phyloP scores from a whole-genome alignment of 2,329 filamentous ascomycete species.

The Alternaria sp. region DNA sequence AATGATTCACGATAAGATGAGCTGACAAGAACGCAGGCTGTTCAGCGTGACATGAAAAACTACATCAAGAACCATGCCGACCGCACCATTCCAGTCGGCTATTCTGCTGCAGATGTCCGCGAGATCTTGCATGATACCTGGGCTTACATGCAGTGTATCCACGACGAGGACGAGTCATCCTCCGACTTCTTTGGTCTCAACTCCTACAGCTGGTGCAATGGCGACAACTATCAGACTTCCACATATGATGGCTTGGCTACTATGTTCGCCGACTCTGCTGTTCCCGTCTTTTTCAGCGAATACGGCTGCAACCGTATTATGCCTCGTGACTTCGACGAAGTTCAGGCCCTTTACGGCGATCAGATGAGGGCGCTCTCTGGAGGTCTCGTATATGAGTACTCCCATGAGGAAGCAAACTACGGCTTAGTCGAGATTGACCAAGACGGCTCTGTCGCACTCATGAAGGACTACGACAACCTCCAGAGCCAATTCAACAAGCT shows the following conservation, averaged over 20 bases:
- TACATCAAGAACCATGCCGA: constrained; percentile 66
- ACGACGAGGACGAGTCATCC: constrained; percentile 63
- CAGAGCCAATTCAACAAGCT: constrained; percentile 76
- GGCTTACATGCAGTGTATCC: constrained; percentile 75
- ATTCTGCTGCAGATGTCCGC: constrained; percentile 77
- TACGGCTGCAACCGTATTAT: constrained; percentile 73
- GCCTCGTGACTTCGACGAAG: constrained; percentile 77
- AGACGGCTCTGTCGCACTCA: constrained; percentile 53
- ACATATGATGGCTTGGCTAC: constrained; percentile 67
- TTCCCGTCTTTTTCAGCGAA: constrained; percentile 84
- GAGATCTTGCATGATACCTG: constrained; percentile 74
- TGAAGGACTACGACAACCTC: constrained; percentile 67
- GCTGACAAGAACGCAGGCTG: constrained; percentile 49
- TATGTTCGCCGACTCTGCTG: constrained; percentile 69
- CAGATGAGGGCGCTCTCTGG: constrained; percentile 77
- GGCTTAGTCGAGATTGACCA: constrained; percentile 55
- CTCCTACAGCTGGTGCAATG: constrained; percentile 76
- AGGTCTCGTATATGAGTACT: constrained; percentile 82
- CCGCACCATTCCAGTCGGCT: constrained; percentile 69
- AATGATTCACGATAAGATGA: background rate
- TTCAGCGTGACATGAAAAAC: constrained; percentile 71
- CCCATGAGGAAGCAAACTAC: constrained; percentile 69
- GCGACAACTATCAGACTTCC: constrained; percentile 64
- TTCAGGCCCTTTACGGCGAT: constrained; percentile 71
- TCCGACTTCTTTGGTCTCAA: constrained; percentile 81